Evolutionary conservation across 345 rosid species (phyloP).

Genomic region (Barbarea vulgaris): DNA sequence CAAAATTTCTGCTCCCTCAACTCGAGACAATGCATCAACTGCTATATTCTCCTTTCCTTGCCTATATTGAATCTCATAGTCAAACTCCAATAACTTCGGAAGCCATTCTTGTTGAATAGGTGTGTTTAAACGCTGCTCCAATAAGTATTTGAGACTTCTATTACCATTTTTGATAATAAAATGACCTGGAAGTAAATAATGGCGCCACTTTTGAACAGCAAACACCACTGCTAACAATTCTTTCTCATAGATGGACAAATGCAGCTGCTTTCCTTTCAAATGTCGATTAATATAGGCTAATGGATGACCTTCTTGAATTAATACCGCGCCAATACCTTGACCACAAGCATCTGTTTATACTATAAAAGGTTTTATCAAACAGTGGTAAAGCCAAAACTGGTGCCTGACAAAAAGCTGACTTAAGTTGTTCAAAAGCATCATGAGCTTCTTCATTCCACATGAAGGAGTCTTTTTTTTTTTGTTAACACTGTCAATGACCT

Average conservation of each 20-base stretch:
- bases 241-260: neutral
- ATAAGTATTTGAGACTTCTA: no score
- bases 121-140: neutral
- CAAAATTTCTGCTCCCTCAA: no score
- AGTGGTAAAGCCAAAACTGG: neutral
- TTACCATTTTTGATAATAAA: no score
- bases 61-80: neutral
- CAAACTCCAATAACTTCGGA: neutral
- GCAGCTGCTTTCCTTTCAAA: neutral
- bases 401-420: neutral
- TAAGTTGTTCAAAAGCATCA: neutral
- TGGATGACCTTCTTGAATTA: neutral
- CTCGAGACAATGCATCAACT: no score
- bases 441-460: neutral
- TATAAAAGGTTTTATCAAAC: neutral
- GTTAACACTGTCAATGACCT: neutral
- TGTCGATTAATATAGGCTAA: neutral
- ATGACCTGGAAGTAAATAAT: no score
- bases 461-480: neutral
- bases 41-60: no score
- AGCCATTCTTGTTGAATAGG: neutral
- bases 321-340: accelerated
- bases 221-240: neutral
- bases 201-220: neutral
- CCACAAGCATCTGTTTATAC: neutral